Evolutionary conservation across 352 stramenopile genomes (phyloP).

Genomic region (Phytophthora quininea): DNA sequence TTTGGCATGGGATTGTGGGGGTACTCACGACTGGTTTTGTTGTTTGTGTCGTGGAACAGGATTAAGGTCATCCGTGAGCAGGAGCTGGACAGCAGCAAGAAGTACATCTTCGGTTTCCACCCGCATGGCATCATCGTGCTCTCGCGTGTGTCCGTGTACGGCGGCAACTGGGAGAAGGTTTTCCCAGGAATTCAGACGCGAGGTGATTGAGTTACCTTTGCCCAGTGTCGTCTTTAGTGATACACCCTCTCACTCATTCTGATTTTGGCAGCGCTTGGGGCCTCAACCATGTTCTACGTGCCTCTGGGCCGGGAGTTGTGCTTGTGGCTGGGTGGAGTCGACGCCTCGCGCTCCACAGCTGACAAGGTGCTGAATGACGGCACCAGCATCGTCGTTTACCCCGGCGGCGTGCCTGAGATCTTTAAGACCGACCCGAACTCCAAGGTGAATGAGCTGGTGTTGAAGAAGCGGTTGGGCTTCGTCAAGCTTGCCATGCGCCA

Average conservation of each 20-base stretch:
- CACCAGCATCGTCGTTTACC: conserved; percentile 77
- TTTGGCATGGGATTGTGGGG: not conserved
- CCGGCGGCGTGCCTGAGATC: conserved; percentile 78
- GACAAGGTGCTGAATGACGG: conserved; percentile 75
- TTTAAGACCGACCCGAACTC: conserved; percentile 77
- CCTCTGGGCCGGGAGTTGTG: conserved; percentile 70
- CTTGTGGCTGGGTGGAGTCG: conserved; percentile 75
- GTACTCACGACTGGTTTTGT: not conserved
- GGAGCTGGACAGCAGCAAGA: conserved; percentile 63
- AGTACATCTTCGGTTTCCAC: conserved; percentile 80
- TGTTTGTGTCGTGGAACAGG: conserved; percentile 3
- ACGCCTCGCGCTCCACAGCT: conserved; percentile 72
- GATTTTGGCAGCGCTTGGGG: conserved; percentile 45
- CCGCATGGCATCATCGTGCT: conserved; percentile 80
- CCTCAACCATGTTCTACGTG: conserved; percentile 77
- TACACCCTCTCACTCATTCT: not conserved
- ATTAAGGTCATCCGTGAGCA: conserved; percentile 73
- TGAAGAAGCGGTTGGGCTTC: conserved; percentile 83
- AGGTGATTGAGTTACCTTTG: conserved; percentile 23
- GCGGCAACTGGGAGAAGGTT: conserved; percentile 71
- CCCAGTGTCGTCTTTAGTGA: conserved; percentile 1
- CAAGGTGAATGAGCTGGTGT: conserved; percentile 74
- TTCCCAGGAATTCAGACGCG: conserved; percentile 65
- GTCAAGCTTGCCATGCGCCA: conserved; percentile 84
- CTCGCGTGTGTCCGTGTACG: conserved; percentile 71